Evolutionary conservation across 1,284 basidiomycete species (phyloP), one percentile per base, ranked within the genome.

Genomic region (Chiua sp.): DNA sequence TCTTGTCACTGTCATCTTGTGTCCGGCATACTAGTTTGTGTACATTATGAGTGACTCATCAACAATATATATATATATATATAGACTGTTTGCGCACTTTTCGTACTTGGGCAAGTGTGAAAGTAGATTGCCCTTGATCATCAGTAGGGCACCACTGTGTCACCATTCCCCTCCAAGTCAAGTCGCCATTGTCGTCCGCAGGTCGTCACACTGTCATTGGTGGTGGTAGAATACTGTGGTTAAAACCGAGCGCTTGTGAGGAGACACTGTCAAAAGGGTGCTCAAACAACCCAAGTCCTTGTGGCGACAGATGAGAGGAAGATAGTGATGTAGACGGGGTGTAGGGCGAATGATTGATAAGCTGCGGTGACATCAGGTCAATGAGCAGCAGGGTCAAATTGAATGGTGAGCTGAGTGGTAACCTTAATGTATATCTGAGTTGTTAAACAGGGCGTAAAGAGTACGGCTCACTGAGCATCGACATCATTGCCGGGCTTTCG

Each of bases 341-440:
- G 53, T 75, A 73, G 8, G 72, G 75, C 1, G 74, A 75, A 18
- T 73, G 75, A 52, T 49, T 70, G 49, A 64, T 54, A 7, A 76
- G 59, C 2, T 70, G 74, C 4, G 75, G 72, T 54, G 73, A 57
- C 30, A 63, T 59, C 3, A 63, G 59, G 33, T 73, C 72, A 18
- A 72, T 61, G 12, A 74, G 54, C 30, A 73, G 73, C 35, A 75
- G 37, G 48, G 55, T 63, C 37, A 72, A 51, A 22, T 60, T 72
- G 57, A 69, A 74, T 61, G 72, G 72, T 71, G 73, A 73, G 71
- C 68, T 69, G 47, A 72, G 58, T 30, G 69, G 61, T 35, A 75
- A 59, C 18, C 71, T 74, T 75, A 49, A 50, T 35, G 7, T 47
- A 18, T 47, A 32, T 47, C 53, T 73, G 13, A 75, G 63, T 56